Percentiles rank a stretch among this genome's conserved stretches.
phyloP scores from a whole-genome alignment of 2,329 filamentous ascomycete species.

The Hypoxylon sp. region DNA sequence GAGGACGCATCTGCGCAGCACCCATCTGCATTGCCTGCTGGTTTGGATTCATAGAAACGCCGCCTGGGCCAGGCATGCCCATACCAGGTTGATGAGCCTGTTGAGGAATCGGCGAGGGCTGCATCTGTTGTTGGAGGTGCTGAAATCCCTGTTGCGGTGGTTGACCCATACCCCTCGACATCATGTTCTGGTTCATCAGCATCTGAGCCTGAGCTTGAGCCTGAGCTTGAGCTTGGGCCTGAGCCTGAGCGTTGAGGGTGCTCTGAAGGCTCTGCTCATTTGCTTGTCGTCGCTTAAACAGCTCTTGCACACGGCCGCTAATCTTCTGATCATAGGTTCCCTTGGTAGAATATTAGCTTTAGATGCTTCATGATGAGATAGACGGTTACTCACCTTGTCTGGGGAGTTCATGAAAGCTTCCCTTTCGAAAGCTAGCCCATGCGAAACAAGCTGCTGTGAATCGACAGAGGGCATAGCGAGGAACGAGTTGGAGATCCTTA shows the following conservation, averaged over 20 bases:
- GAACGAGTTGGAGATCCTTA: slow-evolving; percentile 65
- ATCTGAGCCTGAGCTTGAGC: slow-evolving; percentile 60
- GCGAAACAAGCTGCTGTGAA: slow-evolving; percentile 57
- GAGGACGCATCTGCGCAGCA: slow-evolving; percentile 48
- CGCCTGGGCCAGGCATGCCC: slow-evolving; percentile 58
- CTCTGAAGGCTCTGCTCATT: slow-evolving; percentile 65
- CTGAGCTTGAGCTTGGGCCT: slow-evolving; percentile 57
- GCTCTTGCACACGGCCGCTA: slow-evolving; percentile 61
- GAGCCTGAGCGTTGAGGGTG: slow-evolving; percentile 61
- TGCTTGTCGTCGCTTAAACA: slow-evolving; percentile 64
- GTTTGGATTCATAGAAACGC: slow-evolving; percentile 48
- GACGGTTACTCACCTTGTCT: slow-evolving; percentile 61
- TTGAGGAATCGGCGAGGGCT: slow-evolving; percentile 65
- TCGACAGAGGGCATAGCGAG: slow-evolving; percentile 61
- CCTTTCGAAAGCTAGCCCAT: slow-evolving; percentile 63
- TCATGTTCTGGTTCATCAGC: slow-evolving; percentile 68
- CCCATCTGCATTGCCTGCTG: slow-evolving; percentile 57
- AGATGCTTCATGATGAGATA: background rate
- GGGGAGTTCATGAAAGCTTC: slow-evolving; percentile 61
- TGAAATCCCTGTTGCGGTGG: slow-evolving; percentile 68
- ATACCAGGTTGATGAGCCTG: slow-evolving; percentile 59
- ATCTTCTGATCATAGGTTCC: slow-evolving; percentile 65
- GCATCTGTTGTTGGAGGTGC: slow-evolving; percentile 71
- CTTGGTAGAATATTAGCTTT: slow-evolving; percentile 53
- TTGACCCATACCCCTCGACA: slow-evolving; percentile 65